Conservation (phyloP, 768 basidiomycete species). For the Trametes gibbosa region DNA sequence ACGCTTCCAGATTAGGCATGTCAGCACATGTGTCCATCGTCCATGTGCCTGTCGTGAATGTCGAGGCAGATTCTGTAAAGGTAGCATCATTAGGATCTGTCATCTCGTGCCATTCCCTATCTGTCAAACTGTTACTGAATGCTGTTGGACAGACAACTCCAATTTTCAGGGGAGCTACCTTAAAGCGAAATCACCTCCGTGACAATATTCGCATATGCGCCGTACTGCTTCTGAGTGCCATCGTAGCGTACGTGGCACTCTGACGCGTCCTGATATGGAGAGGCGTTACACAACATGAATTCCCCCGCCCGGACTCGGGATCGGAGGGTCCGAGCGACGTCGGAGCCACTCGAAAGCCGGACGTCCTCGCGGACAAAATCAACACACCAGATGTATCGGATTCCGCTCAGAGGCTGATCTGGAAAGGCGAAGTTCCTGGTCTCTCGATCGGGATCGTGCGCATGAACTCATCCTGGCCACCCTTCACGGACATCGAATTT, state of each 20-base stretch:
- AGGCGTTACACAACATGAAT: not conserved
- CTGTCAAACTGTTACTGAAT: no score
- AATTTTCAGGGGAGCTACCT: no score
- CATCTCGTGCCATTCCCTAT: no score
- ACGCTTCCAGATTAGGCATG: no score
- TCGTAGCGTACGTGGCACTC: not conserved
- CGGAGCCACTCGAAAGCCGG: no score
- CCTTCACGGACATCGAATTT: not conserved
- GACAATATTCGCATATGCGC: not conserved
- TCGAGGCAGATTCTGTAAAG: no score
- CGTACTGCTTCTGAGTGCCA: not conserved
- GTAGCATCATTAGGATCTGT: no score
- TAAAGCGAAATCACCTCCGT: not conserved
- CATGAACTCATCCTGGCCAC: not conserved
- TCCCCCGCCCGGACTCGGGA: no score
- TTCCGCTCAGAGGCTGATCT: not conserved
- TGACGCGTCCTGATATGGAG: not conserved
- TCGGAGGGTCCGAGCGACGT: no score
- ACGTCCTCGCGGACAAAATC: not conserved
- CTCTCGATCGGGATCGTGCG: constrained; percentile 12
- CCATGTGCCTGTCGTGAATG: no score
- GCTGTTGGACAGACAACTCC: no score
- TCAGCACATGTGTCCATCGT: no score
- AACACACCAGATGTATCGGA: constrained; percentile 5
- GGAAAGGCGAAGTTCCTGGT: not conserved